Base-by-base conservation (phyloP, 106 monocot species). In the Dioscorea alata region DNA sequence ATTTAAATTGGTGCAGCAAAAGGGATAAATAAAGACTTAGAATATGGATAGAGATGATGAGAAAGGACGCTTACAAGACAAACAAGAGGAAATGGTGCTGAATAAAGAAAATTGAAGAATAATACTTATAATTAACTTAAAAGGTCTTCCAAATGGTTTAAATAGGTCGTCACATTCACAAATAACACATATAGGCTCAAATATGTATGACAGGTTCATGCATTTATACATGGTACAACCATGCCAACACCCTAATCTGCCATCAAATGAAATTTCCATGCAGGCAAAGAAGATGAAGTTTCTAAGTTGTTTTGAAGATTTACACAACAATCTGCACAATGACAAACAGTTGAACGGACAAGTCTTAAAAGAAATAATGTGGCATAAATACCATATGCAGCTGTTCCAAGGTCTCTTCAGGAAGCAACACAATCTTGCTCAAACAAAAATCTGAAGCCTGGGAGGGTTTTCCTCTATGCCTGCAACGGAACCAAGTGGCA, bases 401-500 rank as follows among this genome's bases (percentile, higher is more conserved):
- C 22, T 21, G 19, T 22, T 4, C 23, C 0, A 31, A 28, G 51
- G 10, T 18, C 52, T 22, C 2, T n/a, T 48, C 50, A 8, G 42
- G 18, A 72, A 54, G 53, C 64, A 73, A 54, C 18, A 65, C 33
- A 17, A 35, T 15, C 4, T 65, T 65, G 65, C 33, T 15, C n/a
- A 65, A 18, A 65, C 13, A 54, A 16, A 54, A 18, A 6, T 18
- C 14, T 16, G 15, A 54, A 54, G 54, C 18, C 54, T 19, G 2
- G 20, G 17, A 16, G 16, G 13, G 48, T 25, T 57, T 54, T 66
- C 21, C 13, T 74, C 1, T 66, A 74, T 66, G 66, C 74, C 66
- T 13, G 59, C 74, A 66, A 74, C 48, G 58, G 74, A 74, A 74
- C 74, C 33, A 59, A 58, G 65, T 25, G 66, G 58, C 65, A 66